phyloP scores from a whole-genome alignment of 352 stramenopile genomes.

The Phytophthora rubi region DNA sequence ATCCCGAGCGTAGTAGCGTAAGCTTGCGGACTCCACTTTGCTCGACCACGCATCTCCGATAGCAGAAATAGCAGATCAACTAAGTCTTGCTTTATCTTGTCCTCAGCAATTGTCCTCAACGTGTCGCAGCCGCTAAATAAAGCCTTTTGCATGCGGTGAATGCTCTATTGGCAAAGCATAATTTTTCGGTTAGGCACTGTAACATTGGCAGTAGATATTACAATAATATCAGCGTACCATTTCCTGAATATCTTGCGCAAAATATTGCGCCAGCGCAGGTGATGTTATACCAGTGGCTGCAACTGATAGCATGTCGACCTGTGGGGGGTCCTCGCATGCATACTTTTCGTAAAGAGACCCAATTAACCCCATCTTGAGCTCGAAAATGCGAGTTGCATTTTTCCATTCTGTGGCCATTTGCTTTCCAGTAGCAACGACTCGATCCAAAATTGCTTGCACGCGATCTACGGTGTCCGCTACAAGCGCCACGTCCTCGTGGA shows the following conservation, averaged over 20 bases:
- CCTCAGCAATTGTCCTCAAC: constrained; percentile 38
- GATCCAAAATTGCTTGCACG: constrained; percentile 38
- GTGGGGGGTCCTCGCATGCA: constrained; percentile 60
- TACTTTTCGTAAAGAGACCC: constrained; percentile 85
- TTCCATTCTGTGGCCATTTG: constrained; percentile 76
- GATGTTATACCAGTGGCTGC: constrained; percentile 64
- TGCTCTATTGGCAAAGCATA: constrained; percentile 40
- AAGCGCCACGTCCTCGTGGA: constrained; percentile 42
- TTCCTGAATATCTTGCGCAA: constrained; percentile 85
- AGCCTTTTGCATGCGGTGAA: constrained; percentile 66
- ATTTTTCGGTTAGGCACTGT: not conserved
- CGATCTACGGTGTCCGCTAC: constrained; percentile 37
- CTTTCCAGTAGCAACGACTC: constrained; percentile 34
- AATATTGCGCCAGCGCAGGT: constrained; percentile 75
- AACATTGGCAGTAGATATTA: not conserved
- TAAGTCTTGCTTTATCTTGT: constrained; percentile 47
- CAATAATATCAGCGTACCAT: constrained; percentile 48
- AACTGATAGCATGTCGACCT: constrained; percentile 77
- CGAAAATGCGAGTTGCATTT: constrained; percentile 76
- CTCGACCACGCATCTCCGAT: constrained; percentile 60
- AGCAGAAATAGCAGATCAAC: constrained; percentile 53
- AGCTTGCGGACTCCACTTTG: constrained; percentile 47
- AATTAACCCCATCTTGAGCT: constrained; percentile 80
- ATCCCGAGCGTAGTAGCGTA: constrained; percentile 54
- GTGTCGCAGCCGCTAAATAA: constrained; percentile 51